phyloP scores from a whole-genome alignment of 352 stramenopile species.

The Phytophthora kernoviae region DNA sequence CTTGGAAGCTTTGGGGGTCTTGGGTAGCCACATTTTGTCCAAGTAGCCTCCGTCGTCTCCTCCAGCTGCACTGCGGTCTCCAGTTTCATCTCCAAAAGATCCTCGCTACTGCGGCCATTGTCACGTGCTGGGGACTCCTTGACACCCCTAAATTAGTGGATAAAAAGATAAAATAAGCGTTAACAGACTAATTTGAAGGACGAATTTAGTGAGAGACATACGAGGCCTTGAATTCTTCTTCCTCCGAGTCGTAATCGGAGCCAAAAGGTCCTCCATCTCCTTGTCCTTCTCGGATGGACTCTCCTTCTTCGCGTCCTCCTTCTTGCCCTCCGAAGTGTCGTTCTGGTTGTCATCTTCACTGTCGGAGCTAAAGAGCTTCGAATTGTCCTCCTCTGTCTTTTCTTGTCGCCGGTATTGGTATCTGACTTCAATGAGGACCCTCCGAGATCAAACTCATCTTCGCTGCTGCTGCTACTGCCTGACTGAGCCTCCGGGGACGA shows the following conservation, averaged over 20 bases:
- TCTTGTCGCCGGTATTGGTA: slow-evolving; percentile 1
- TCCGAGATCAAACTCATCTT: slow-evolving; percentile 79
- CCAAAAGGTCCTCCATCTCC: slow-evolving; percentile 89
- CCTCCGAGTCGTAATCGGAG: slow-evolving; percentile 89
- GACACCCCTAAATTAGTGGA: slow-evolving; percentile 58
- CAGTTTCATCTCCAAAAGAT: slow-evolving; percentile 52
- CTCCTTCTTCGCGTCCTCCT: slow-evolving; percentile 33
- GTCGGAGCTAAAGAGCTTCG: slow-evolving; percentile 77
- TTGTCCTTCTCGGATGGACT: slow-evolving; percentile 63
- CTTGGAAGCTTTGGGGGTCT: slow-evolving; percentile 73
- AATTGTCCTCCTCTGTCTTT: slow-evolving; percentile 33
- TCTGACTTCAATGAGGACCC: slow-evolving; percentile 33
- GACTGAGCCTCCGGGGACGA: slow-evolving; percentile 63
- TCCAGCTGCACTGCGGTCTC: slow-evolving; percentile 25
- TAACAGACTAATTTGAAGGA: no score
- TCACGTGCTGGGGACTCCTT: slow-evolving; percentile 83
- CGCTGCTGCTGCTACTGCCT: slow-evolving; percentile 70
- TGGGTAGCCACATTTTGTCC: slow-evolving; percentile 78
- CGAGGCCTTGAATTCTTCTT: slow-evolving; percentile 90
- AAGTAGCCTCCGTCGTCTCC: slow-evolving; percentile 36
- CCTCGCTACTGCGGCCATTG: slow-evolving; percentile 49
- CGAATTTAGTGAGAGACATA: no score
- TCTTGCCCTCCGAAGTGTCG: slow-evolving; percentile 26
- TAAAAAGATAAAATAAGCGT: neutral
- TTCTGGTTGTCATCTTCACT: slow-evolving; percentile 56